phyloP scores from a whole-genome alignment of 257 asterid species.

The Cinchona pubescens region DNA sequence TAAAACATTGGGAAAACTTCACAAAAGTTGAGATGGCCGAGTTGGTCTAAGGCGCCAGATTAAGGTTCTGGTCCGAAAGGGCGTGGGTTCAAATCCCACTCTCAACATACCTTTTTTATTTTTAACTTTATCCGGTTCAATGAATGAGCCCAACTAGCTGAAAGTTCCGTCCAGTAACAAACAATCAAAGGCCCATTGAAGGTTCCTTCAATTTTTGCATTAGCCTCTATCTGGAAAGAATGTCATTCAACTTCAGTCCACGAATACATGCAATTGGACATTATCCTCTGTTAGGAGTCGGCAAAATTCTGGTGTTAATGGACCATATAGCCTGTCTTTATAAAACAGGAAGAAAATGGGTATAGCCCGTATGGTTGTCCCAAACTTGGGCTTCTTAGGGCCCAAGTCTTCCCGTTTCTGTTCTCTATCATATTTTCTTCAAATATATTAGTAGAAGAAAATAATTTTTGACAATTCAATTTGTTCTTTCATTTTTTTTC shows the following conservation, averaged over 20 bases:
- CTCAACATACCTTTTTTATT: constrained; percentile 44
- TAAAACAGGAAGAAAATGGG: too few species aligned
- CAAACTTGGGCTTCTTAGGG: too few species aligned
- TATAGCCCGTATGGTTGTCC: too few species aligned
- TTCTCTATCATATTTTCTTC: too few species aligned
- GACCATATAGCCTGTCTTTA: neutral
- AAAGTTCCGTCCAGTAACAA: neutral
- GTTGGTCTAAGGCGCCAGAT: constrained; percentile 99
- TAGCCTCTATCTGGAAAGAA: neutral
- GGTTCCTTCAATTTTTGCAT: neutral
- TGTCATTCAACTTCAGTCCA: too few species aligned
- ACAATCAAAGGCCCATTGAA: neutral
- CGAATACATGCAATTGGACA: too few species aligned
- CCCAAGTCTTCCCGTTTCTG: too few species aligned
- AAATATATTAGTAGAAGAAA: too few species aligned
- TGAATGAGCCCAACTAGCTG: neutral
- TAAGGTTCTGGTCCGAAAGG: constrained; percentile 99
- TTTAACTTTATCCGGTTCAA: too few species aligned
- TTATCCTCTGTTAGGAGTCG: too few species aligned
- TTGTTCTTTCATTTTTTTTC: too few species aligned
- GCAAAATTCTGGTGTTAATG: neutral
- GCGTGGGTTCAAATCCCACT: constrained; percentile 98
- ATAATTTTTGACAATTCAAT: neutral
- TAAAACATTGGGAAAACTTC: too few species aligned
- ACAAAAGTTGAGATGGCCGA: constrained; percentile 90